phyloP scores from a whole-genome alignment of 257 asterid species.

The Solanum tacnaense region DNA sequence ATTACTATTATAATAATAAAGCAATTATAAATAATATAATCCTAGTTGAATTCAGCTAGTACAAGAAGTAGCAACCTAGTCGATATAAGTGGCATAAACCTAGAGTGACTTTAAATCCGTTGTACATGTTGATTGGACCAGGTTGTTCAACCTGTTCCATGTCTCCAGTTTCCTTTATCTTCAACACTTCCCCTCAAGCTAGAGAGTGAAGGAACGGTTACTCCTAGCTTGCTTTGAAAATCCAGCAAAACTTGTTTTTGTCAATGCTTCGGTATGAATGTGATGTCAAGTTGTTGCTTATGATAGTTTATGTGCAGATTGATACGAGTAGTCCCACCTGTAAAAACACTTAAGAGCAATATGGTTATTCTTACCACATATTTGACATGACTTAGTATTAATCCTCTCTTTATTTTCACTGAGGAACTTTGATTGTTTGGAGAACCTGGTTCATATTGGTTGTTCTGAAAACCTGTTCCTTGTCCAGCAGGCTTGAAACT shows the following conservation, averaged over 20 bases:
- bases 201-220: not conserved
- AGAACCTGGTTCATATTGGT: not conserved
- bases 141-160: no score
- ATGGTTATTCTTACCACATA: not conserved
- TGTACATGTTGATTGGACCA: no score
- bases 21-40: no score
- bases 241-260: no score
- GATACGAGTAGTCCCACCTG: not conserved
- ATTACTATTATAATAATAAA: no score
- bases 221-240: not conserved
- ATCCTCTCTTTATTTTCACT: not conserved
- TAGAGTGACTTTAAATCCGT: no score
- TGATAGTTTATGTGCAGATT: not conserved
- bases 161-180: no score
- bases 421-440: not conserved
- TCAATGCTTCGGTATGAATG: not conserved
- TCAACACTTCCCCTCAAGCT: not conserved
- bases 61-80: no score
- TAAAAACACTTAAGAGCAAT: no score
- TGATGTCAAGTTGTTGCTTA: not conserved
- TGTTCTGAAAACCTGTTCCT: not conserved
- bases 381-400: no score
- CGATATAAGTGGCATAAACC: no score
- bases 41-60: no score
- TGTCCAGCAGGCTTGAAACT: not conserved